Evolutionary conservation across 495 filamentous ascomycete species (phyloP), one percentile per base, ranked within the genome.

Genomic region (Lineolata rhizophorae): DNA sequence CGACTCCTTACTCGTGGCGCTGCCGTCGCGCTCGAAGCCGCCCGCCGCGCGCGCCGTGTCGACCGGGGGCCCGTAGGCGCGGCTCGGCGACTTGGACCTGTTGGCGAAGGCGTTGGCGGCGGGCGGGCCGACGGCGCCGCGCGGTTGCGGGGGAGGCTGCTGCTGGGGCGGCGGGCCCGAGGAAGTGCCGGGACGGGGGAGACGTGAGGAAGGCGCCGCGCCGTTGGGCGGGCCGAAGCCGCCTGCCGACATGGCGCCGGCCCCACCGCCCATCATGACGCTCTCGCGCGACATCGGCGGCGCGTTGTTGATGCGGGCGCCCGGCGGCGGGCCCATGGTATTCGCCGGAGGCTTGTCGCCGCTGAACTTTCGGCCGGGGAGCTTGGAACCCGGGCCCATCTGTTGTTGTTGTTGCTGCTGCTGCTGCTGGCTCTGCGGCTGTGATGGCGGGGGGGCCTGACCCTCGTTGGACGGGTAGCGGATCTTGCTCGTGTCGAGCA

Each of bases 401-500:
- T 6, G 22, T n/a, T 25, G 22, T n/a, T 6, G 6, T 25, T 25
- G 22, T 25, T 6, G 44, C 36, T 2, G 45, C 36, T 26, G 2
- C 36, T 17, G 11, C 13, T 20, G 8, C 21, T 18, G 22, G 11
- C 13, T 5, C 30, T 18, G 38, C 44, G 25, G 22, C 47, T 64
- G 75, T 22, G 68, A 55, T 40, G 24, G 32, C 27, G 34, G 35
- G 14, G 18, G 12, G 9, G 37, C 35, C 18, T 45, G 32, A 9
- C 26, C 28, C 26, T 48, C 42, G 44, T 92, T 83, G 29, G 72
- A 73, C 0, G 87, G 87, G 50, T 95, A 99, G 21, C 85, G 67
- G 29, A 99, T 99, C 49, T 99, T 99, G 12, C 65, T 64, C 1
- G 87, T 99, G 50, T 95, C 87, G 24, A 99, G 58, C 32, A 92